Evolutionary conservation across 208 protist species (phyloP), one percentile per base, ranked within the genome.

Genomic region (Trypanosoma lewisi): DNA sequence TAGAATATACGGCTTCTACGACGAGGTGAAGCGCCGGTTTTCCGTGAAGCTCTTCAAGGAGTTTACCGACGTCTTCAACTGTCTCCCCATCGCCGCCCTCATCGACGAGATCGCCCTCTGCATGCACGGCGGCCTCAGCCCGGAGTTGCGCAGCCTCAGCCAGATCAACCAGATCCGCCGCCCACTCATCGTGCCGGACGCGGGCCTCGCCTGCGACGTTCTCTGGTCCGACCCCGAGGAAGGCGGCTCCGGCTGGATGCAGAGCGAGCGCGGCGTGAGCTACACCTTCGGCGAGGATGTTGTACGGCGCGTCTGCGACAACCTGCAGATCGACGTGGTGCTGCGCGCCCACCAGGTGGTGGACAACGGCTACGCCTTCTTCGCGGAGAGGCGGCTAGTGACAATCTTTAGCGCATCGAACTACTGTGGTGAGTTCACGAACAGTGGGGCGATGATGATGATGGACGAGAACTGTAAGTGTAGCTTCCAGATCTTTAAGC

Each of bases 351-450:
- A 99, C 75, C 98, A 99, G 76, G 92, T 98, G 5, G 96, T 99
- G 11, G 94, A 98, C 36, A 89, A 98, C 60, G 97, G 97, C 4
- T 99, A 99, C 80, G 94, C 99, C 52, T 99, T 99, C 72, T 99
- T 99, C 68, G 97, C 97, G 1, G 92, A 97, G 36, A 82, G 98
- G 17, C 85, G 97, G 65, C 89, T 99, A 42, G 98, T 99, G 30
- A 99, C 98, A 0, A 71, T 99, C 9, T 99, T 99, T 83, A 98
- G 91, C 8, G 98, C 98, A 4, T 97, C 98, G 17, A 99, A 99
- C 83, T 99, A 99, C 81, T 99, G 97, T 72, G 98, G 98, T 54
- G 97, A 99, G 77, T 99, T 99, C 75, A 98, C 99, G 55, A 99
- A 99, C 78, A 93, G 91, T 16, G 98, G 98, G 7, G 98, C 98